Evolutionary conservation across 257 asterid genomes (phyloP), one percentile per base, ranked within the genome.

Genomic region (Eustoma russellianum): DNA sequence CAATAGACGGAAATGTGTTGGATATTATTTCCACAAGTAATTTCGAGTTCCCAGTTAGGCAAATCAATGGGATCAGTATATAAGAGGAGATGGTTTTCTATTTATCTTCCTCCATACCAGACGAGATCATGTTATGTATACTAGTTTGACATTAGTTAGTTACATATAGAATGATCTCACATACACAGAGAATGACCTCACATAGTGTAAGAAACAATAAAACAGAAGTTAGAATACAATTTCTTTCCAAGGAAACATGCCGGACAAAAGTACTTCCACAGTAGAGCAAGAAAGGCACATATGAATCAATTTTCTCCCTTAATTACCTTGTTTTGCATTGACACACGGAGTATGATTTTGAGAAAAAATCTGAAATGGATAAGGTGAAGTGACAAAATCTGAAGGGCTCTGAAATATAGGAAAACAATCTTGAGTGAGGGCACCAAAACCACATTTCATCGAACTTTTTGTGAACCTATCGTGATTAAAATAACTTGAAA

Each of bases 281-380:
- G 13, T 11, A 46, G 46, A 18, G 13, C 16, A 0, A 33, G 10
- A 7, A 12, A 17, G 9, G 11, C 5, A 19, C 8, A 7, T 18
- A 13, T 13, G 17, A n/a, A 5, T 62, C 0, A 0, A 2, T 6
- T 41, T 1, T 6, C 45, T 19, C 4, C 13, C 46, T 38, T n/a
- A n/a, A n/a, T 28, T 80, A 77, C 84, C 83, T 75, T 70, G 59
- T 59, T 65, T 62, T 6, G 58, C 64, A 49, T 56, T 69, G 65
- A 48, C 48, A 44, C 5, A 55, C 41, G 10, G 65, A 61, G 40
- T 13, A 34, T 53, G 52, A 17, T 50, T 63, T 52, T 63, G 35
- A 52, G 67, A 63, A 33, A 65, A 68, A 50, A 72, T 59, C 46
- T 61, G 70, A 50, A 67, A 61, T 60, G 73, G 73, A 15, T 56